A percentile compares a stretch with the other conserved stretches of the same genome.
Conservation (phyloP, 2,329 filamentous ascomycete species). For the Sclerotinia trifoliorum region DNA sequence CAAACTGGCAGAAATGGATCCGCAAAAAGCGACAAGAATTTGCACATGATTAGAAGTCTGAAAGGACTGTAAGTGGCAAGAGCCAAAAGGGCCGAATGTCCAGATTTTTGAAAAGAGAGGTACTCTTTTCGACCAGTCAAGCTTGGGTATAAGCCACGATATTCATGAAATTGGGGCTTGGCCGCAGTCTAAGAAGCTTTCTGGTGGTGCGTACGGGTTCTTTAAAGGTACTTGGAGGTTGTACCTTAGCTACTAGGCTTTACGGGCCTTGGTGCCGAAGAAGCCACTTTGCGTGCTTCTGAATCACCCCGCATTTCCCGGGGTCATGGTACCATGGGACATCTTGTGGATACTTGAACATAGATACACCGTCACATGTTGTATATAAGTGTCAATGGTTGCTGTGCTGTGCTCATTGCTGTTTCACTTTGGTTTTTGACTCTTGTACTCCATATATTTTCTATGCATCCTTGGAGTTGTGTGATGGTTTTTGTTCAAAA, state of each 20-base stretch:
- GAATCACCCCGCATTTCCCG: slow-evolving; percentile 1
- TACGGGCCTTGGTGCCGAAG: slow-evolving; percentile 11
- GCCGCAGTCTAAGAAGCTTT: background rate
- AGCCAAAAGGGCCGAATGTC: slow-evolving; percentile 9
- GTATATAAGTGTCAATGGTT: background rate
- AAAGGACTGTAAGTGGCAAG: background rate
- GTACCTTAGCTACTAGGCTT: slow-evolving; percentile 1
- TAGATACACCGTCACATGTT: background rate
- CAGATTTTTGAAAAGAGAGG: background rate
- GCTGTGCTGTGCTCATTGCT: background rate
- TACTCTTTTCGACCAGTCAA: background rate
- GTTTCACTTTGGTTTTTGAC: background rate
- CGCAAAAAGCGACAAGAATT: background rate
- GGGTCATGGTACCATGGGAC: background rate
- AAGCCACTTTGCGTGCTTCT: background rate
- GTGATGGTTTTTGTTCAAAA: background rate
- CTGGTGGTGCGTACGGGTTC: background rate
- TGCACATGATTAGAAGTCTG: background rate
- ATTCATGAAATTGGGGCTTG: background rate
- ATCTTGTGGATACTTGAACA: background rate
- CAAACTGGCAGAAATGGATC: background rate
- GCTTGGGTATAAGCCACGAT: slow-evolving; percentile 6
- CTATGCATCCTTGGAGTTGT: background rate
- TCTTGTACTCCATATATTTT: background rate
- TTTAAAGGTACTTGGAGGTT: background rate